These are phyloP conservation scores for Penicillium ochrochloron DNA, from an alignment of 495 filamentous ascomycete species.

Conservation along the genomic window DNA sequence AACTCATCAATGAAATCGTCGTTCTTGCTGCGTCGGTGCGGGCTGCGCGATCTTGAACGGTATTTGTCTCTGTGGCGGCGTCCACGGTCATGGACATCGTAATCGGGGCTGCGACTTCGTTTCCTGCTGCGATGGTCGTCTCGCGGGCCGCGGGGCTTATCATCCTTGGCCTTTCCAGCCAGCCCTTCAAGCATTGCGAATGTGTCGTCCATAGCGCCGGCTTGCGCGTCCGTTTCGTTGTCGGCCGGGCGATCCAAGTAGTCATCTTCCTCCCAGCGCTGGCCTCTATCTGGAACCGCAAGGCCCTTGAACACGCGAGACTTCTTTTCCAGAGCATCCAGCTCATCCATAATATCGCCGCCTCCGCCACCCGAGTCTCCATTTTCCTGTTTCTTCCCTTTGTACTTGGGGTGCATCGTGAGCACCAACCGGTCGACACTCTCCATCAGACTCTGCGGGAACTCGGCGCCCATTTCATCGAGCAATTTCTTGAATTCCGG, in stretches of 20 bases:
- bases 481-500: conserved; percentile 73
- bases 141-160: conserved; percentile 36
- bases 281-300: conserved; percentile 80
- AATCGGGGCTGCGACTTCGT: conserved; percentile 73
- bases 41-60: conserved; percentile 58
- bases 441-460: conserved; percentile 86
- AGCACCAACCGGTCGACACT: conserved; percentile 86
- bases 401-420: conserved; percentile 90
- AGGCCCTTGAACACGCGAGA: conserved; percentile 86
- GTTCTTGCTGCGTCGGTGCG: conserved; percentile 49
- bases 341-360: conserved; percentile 43
- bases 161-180: conserved; percentile 66
- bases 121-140: conserved; percentile 59
- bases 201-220: conserved; percentile 86
- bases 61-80: conserved; percentile 57
- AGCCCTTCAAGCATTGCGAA: conserved; percentile 88
- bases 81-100: conserved; percentile 60
- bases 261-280: conserved; percentile 58
- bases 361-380: conserved; percentile 20
- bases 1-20: conserved; percentile 68
- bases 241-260: conserved; percentile 32
- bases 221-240: conserved; percentile 42
- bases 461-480: conserved; percentile 79
- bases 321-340: conserved; percentile 62
- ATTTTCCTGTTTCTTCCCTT: conserved; percentile 46